phyloP scores from a whole-genome alignment of 2,329 filamentous ascomycete species.

The Golovinomyces cichoracearum region DNA sequence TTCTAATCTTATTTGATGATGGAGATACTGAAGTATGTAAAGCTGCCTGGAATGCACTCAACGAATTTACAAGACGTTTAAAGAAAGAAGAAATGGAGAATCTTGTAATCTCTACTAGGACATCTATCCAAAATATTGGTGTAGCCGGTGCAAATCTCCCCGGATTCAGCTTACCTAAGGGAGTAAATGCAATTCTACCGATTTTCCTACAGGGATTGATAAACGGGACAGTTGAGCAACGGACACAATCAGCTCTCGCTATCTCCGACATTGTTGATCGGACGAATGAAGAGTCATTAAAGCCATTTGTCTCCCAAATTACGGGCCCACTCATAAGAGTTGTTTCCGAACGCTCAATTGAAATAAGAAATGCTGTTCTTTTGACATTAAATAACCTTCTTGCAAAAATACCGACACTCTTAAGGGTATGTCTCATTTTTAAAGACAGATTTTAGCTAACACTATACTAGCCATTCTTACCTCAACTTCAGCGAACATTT shows the following conservation, averaged over 20 bases:
- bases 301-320: constrained; percentile 90
- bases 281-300: constrained; percentile 63
- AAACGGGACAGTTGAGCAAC: constrained; percentile 81
- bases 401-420: constrained; percentile 82
- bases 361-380: constrained; percentile 86
- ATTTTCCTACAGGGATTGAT: constrained; percentile 96
- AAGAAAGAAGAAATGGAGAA: constrained; percentile 97
- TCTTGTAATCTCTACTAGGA: constrained; percentile 61
- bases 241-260: constrained; percentile 70
- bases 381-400: constrained; percentile 82
- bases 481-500: constrained; percentile 88
- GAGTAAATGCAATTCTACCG: constrained; percentile 82
- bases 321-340: constrained; percentile 94
- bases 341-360: constrained; percentile 82
- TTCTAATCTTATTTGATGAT: constrained; percentile 84
- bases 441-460: background rate
- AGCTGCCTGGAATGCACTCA: constrained; percentile 66
- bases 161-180: constrained; percentile 81
- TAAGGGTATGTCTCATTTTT: constrained; percentile 27
- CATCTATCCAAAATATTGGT: constrained; percentile 67
- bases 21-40: constrained; percentile 62
- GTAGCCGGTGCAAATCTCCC: constrained; percentile 61
- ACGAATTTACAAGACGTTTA: constrained; percentile 63
- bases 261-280: constrained; percentile 92
- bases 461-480: constrained; percentile 45